Conservation (phyloP, 164 flowering plant species). For the Liriodendron chinense region DNA sequence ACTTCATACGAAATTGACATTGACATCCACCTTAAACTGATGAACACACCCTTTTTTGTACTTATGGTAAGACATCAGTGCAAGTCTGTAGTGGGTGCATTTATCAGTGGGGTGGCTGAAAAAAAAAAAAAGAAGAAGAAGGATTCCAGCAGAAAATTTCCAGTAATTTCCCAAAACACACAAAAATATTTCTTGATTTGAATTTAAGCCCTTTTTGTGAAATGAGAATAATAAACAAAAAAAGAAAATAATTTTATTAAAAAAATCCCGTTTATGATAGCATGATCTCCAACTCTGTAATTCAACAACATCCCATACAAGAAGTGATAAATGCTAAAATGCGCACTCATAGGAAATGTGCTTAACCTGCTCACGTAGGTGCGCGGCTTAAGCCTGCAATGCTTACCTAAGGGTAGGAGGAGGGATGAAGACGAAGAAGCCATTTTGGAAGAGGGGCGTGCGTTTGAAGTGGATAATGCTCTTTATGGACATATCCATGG, state of each 20-base stretch:
- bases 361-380: not conserved
- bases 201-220: not conserved
- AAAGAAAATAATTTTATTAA: not conserved
- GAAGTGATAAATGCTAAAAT: not conserved
- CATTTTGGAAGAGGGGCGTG: not conserved
- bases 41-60: not conserved
- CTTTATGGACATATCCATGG: not conserved
- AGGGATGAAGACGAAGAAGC: slow-evolving; percentile 21
- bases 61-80: too few species aligned
- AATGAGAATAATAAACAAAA: not conserved
- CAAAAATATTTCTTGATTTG: not conserved
- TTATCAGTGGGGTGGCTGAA: too few species aligned
- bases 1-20: not conserved
- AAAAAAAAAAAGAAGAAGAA: too few species aligned
- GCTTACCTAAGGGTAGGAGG: slow-evolving; percentile 19
- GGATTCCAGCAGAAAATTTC: not conserved
- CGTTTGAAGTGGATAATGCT: not conserved
- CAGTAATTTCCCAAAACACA: not conserved
- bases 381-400: not conserved
- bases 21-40: not conserved
- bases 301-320: not conserved
- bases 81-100: not conserved
- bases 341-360: not conserved
- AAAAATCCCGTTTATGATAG: not conserved
- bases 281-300: not conserved